Conservation (phyloP, 1,284 basidiomycete genomes). For the Phylloboletellus chloephorus region DNA sequence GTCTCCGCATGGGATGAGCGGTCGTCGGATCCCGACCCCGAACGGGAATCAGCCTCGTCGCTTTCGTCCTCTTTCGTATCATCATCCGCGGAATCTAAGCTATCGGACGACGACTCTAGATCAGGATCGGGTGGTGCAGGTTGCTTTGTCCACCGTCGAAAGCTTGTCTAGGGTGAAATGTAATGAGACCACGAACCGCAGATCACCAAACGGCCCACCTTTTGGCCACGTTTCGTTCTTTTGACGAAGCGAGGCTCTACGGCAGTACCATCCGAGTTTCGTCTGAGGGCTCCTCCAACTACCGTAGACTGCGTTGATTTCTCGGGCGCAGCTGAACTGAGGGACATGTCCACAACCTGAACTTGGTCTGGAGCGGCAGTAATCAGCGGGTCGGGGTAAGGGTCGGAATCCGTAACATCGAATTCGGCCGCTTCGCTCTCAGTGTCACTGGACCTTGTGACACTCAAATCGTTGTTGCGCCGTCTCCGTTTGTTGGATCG, state of each 20-base stretch:
- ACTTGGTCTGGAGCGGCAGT: background rate
- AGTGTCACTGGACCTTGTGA: conserved; percentile 29
- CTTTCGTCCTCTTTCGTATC: conserved; percentile 41
- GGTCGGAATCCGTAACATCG: conserved; percentile 23
- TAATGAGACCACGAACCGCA: conserved; percentile 6
- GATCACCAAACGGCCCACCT: conserved; percentile 33
- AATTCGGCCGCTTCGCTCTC: conserved; percentile 30
- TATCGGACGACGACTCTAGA: conserved; percentile 60
- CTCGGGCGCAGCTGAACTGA: conserved; percentile 9
- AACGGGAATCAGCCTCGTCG: conserved; percentile 8
- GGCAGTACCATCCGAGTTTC: conserved; percentile 53
- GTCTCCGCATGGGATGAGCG: conserved; percentile 7
- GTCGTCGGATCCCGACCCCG: conserved; percentile 6
- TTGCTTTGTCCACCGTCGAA: conserved; percentile 39
- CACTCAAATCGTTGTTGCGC: conserved; percentile 33
- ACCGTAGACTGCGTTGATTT: conserved; percentile 13
- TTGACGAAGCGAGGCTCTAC: conserved; percentile 44
- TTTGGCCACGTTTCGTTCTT: conserved; percentile 36
- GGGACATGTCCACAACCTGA: conserved; percentile 19
- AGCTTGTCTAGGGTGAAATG: conserved; percentile 29
- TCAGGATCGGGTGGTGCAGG: conserved; percentile 17
- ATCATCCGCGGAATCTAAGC: conserved; percentile 67
- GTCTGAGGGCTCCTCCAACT: conserved; percentile 56
- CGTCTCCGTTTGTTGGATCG: conserved; percentile 44
- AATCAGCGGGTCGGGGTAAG: background rate